Percentiles rank a stretch among this genome's conserved stretches.
Conservation (phyloP, 345 rosid species). For the Pelargonium nanum region DNA sequence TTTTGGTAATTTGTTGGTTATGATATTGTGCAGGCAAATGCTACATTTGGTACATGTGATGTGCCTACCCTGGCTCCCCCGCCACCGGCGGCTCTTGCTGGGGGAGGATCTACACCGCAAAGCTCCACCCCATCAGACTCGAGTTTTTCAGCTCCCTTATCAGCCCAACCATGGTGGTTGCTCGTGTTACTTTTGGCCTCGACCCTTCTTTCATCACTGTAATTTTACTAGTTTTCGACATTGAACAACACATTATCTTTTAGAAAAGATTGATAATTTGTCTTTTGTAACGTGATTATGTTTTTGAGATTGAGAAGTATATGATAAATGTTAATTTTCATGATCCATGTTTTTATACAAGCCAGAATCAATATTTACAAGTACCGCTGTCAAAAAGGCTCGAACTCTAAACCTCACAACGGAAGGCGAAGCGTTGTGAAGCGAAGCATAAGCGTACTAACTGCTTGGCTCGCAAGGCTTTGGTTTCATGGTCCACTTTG, state of each 20-base stretch:
- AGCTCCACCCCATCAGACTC: slow-evolving; percentile 14
- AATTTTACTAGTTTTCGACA: not conserved
- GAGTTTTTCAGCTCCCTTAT: slow-evolving; percentile 18
- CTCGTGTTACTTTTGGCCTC: slow-evolving; percentile 23
- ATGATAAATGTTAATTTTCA: no score
- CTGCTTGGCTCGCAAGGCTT: no score
- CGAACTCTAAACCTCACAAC: no score
- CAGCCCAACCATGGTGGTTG: slow-evolving; percentile 20
- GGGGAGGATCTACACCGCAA: slow-evolving; percentile 10
- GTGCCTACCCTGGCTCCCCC: slow-evolving; percentile 65
- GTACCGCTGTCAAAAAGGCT: no score
- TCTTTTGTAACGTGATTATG: no score
- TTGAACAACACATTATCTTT: no score
- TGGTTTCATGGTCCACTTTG: not conserved
- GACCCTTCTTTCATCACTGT: slow-evolving; percentile 15
- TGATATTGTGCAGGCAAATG: slow-evolving; percentile 41
- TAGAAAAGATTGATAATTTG: no score
- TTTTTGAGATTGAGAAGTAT: no score
- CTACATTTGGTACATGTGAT: slow-evolving; percentile 67
- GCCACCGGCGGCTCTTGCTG: slow-evolving; percentile 36
- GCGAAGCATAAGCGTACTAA: no score
- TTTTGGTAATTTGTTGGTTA: not conserved
- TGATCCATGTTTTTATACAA: no score
- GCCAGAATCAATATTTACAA: no score
- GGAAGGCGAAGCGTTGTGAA: no score